A percentile compares a stretch with the other conserved stretches of the same genome.
Evolutionary conservation across 345 rosid genomes (phyloP).

Genomic region (Aethionema arabicum): DNA sequence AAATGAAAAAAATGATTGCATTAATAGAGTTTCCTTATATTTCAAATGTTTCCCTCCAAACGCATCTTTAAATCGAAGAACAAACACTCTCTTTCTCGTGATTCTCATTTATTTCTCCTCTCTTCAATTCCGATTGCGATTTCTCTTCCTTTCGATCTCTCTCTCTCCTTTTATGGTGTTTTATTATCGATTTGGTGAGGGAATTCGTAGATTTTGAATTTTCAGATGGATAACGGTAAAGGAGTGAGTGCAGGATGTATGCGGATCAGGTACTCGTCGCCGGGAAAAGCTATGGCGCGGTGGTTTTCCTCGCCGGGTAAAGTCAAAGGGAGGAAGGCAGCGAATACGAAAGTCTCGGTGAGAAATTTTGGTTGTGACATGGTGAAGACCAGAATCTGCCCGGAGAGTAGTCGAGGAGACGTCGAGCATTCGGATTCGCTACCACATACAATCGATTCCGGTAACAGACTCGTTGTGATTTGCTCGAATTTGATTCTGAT

Average conservation of each 20-base stretch:
- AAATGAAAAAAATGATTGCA: slow-evolving; percentile 7
- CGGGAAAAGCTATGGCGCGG: slow-evolving; percentile 29
- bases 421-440: slow-evolving; percentile 9
- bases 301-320: slow-evolving; percentile 22
- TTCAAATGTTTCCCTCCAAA: slow-evolving; percentile 41
- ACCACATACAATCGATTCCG: background rate
- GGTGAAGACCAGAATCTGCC: background rate
- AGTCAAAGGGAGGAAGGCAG: slow-evolving; percentile 14
- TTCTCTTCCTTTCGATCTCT: slow-evolving; percentile 4
- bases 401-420: background rate
- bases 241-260: slow-evolving; percentile 33
- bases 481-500: background rate
- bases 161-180: background rate
- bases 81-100: slow-evolving; percentile 33
- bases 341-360: background rate
- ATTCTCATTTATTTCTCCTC: slow-evolving; percentile 33
- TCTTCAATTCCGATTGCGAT: slow-evolving; percentile 23
- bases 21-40: slow-evolving; percentile 26
- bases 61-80: slow-evolving; percentile 6
- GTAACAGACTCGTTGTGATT: background rate
- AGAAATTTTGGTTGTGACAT: background rate
- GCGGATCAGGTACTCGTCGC: slow-evolving; percentile 24
- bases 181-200: background rate
- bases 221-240: slow-evolving; percentile 31
- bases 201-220: background rate